phyloP scores from a whole-genome alignment of 1,284 basidiomycete species.

The Gomphus sp. region DNA sequence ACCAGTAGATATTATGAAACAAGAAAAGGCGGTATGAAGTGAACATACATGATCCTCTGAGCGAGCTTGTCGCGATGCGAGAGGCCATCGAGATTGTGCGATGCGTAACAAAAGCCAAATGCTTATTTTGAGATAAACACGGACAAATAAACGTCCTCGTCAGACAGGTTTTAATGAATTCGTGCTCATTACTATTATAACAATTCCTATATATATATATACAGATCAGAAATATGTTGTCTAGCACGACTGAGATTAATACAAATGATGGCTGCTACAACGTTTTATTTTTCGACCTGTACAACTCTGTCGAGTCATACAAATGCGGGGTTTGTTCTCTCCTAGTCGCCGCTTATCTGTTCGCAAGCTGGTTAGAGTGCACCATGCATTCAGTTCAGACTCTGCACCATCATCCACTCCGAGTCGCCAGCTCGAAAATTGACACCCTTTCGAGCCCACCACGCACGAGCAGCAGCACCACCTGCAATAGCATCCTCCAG shows the following conservation, averaged over 20 bases:
- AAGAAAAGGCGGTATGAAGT: not conserved
- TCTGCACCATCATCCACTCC: constrained; percentile 76
- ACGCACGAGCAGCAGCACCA: constrained; percentile 56
- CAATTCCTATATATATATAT: constrained; percentile 13
- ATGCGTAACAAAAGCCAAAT: not conserved
- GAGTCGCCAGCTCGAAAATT: constrained; percentile 72
- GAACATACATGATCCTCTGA: constrained; percentile 23
- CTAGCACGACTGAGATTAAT: not conserved
- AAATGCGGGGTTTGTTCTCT: not conserved
- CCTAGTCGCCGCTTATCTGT: not conserved
- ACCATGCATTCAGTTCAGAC: constrained; percentile 23
- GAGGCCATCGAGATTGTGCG: constrained; percentile 23
- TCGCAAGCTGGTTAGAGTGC: not conserved
- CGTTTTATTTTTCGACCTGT: not conserved
- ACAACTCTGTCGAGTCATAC: not conserved
- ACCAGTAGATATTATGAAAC: not conserved
- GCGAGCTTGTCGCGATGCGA: constrained; percentile 27
- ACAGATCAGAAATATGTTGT: not conserved
- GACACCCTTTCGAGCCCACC: constrained; percentile 72
- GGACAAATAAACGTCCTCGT: not conserved
- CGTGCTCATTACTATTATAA: not conserved
- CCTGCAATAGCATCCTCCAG: constrained; percentile 75
- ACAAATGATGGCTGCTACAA: not conserved
- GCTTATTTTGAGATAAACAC: not conserved
- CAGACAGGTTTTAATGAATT: not conserved